Conservation (phyloP, 2,329 filamentous ascomycete genomes). For the Calonectria pteridis region DNA sequence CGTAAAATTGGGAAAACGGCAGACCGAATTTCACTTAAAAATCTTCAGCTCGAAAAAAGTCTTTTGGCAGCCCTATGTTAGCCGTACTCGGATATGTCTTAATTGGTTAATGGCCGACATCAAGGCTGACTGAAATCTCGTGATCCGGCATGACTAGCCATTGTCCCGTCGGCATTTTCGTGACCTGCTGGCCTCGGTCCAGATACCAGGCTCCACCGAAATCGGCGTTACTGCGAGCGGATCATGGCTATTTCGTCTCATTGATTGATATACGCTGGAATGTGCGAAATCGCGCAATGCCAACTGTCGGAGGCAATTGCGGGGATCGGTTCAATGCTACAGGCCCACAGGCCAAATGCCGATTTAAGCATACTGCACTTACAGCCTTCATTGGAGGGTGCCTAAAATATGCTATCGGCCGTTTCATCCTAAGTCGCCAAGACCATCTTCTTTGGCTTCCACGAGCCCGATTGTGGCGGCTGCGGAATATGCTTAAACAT, state of each 20-base stretch:
- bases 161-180: neutral
- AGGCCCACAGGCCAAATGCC: neutral
- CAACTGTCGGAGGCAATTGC: neutral
- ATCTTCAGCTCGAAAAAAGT: neutral
- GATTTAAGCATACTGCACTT: neutral
- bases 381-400: neutral
- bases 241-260: neutral
- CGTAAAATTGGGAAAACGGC: no score
- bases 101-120: neutral
- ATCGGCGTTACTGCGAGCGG: neutral
- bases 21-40: no score
- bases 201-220: neutral
- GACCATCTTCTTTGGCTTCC: neutral
- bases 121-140: neutral
- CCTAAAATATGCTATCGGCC: no score
- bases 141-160: neutral
- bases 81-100: neutral
- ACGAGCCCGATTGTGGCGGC: neutral
- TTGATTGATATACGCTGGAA: neutral
- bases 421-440: neutral
- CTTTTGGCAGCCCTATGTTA: no score
- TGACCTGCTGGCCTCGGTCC: neutral
- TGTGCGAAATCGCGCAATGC: neutral
- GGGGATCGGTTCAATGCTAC: neutral
- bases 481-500: neutral